Conservation (phyloP, 23 red algal species). For the Gracilaria domingensis region DNA sequence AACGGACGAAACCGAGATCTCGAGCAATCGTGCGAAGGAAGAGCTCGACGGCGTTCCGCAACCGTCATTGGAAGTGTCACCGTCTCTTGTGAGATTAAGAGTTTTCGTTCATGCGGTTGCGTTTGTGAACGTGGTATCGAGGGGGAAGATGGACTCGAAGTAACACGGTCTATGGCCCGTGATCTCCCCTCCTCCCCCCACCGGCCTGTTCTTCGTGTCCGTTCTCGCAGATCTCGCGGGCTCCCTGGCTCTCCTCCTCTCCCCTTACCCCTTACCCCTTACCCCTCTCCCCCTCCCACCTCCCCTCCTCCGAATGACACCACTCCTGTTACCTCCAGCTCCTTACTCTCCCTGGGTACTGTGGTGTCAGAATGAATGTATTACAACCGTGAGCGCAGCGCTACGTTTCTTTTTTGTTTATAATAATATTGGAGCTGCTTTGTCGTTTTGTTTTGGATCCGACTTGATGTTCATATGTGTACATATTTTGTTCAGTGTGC, state of each 20-base stretch:
- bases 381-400: slow-evolving; percentile 1
- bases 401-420: not conserved
- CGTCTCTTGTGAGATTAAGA: slow-evolving; percentile 62
- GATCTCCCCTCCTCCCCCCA: not conserved
- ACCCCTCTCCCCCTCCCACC: not conserved
- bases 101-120: slow-evolving; percentile 89
- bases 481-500: not conserved
- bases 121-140: slow-evolving; percentile 85
- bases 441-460: not conserved
- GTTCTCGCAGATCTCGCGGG: not conserved
- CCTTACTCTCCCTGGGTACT: not conserved
- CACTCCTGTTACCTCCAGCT: not conserved
- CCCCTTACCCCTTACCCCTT: not conserved
- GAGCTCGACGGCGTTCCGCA: slow-evolving; percentile 33
- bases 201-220: not conserved
- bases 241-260: not conserved
- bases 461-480: not conserved
- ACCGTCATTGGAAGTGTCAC: not conserved
- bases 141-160: slow-evolving; percentile 40
- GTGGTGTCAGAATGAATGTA: slow-evolving; percentile 1
- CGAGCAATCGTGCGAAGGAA: slow-evolving; percentile 22
- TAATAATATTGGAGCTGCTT: slow-evolving; percentile 8
- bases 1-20: slow-evolving; percentile 35
- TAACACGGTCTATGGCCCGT: not conserved
- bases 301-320: not conserved